phyloP scores from a whole-genome alignment of 108 stramenopile species.

The Seminavis robusta region DNA sequence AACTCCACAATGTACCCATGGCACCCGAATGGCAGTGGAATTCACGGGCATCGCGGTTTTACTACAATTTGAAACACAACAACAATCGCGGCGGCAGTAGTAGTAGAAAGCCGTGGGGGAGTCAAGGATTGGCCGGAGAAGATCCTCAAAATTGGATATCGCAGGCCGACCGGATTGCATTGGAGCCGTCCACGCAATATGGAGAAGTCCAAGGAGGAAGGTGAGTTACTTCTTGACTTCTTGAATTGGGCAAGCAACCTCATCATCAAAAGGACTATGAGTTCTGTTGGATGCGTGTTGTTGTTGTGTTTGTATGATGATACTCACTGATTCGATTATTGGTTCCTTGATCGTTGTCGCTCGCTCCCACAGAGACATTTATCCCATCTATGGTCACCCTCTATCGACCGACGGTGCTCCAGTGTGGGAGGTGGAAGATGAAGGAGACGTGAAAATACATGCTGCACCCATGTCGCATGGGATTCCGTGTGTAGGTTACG shows the following conservation, averaged over 20 bases:
- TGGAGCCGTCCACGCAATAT: slow-evolving; percentile 44
- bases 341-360: no score
- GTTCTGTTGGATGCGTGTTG: no score
- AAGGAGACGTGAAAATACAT: slow-evolving; percentile 70
- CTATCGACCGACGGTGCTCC: slow-evolving; percentile 66
- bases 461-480: slow-evolving; percentile 96
- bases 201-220: slow-evolving; percentile 59
- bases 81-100: slow-evolving; percentile 11
- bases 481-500: slow-evolving; percentile 93
- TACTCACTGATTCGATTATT: no score
- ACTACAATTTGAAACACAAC: slow-evolving; percentile 26
- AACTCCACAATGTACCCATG: slow-evolving; percentile 89
- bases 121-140: slow-evolving; percentile 56
- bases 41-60: slow-evolving; percentile 43
- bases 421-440: slow-evolving; percentile 81
- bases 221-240: not conserved
- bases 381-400: slow-evolving; percentile 75
- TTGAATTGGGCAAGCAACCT: not conserved
- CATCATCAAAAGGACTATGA: no score
- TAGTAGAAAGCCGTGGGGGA: slow-evolving; percentile 32
- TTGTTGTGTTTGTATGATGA: no score
- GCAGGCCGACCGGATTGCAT: slow-evolving; percentile 47
- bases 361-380: slow-evolving; percentile 78
- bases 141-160: slow-evolving; percentile 73
- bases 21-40: slow-evolving; percentile 81